phyloP scores from a whole-genome alignment of 2,329 filamentous ascomycete species.

The Cordyceps militaris region DNA sequence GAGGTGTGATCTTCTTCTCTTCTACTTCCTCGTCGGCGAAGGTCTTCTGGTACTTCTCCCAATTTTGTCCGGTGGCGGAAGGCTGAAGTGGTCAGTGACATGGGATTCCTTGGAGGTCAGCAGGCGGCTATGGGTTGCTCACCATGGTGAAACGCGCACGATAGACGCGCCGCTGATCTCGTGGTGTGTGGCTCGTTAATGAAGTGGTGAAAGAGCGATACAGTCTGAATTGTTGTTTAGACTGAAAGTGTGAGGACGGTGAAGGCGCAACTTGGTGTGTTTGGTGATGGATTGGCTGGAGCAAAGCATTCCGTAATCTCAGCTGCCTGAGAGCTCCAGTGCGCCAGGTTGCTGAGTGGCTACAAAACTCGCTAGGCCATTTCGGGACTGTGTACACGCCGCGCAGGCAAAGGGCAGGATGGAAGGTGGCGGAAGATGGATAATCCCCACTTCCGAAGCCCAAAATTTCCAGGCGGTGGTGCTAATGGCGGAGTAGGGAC shows the following conservation, averaged over 20 bases:
- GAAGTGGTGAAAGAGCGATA: not conserved
- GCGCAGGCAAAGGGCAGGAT: constrained; percentile 8
- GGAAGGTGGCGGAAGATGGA: constrained; percentile 29
- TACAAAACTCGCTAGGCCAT: constrained; percentile 19
- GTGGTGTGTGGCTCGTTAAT: not conserved
- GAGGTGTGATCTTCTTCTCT: constrained; percentile 98
- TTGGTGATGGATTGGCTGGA: constrained; percentile 23
- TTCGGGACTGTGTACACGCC: constrained; percentile 15
- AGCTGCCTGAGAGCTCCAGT: constrained; percentile 33
- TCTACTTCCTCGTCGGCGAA: constrained; percentile 95
- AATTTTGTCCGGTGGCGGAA: constrained; percentile 86
- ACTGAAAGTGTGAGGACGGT: not conserved
- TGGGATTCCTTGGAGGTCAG: constrained; percentile 2
- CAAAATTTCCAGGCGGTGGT: constrained; percentile 32
- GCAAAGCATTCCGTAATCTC: constrained; percentile 35
- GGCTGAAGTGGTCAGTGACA: constrained; percentile 53
- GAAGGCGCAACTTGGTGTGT: constrained; percentile 17
- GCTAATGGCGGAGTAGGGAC: constrained; percentile 31
- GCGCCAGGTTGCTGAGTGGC: constrained; percentile 20
- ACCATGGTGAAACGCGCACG: constrained; percentile 37
- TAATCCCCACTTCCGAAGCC: constrained; percentile 31
- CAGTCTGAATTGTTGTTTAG: not conserved
- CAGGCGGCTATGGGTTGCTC: constrained; percentile 20
- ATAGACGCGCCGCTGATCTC: constrained; percentile 17
- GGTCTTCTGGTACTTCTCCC: constrained; percentile 99